Base-by-base conservation (phyloP, 305 asterid species). In the Fraxinus velutina region DNA sequence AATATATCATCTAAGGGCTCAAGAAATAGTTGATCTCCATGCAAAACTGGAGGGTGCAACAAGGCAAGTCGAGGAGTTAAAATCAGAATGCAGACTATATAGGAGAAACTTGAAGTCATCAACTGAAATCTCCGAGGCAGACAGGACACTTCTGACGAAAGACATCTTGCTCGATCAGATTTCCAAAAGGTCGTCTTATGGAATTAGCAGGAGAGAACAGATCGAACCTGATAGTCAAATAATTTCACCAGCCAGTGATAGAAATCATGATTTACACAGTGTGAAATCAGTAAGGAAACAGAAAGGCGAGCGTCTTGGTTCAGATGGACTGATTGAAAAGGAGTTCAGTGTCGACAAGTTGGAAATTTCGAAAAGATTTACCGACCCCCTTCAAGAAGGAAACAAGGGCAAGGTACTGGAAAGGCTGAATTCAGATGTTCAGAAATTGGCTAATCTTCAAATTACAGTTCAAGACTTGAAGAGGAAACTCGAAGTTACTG, bases 151-250 rank as follows among this genome's bases (percentile, higher is more conserved):
- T 68, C 75, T 93, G 87, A 91, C 98, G n/a, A 96, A 96, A 86
- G 99, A 96, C 82, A 96, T 96, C 3, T 86, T 94, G 89, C 99
- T 96, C 71, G 99, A 96, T 86, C 98, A 91, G 85, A 73, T 88
- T 72, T 93, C 98, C 2, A 97, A 93, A 73, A 87, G 91, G 86
- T 90, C 98, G 10, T 87, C 97, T 27, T 81, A 89, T 77, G 87
- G 89, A 81, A 86, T 82, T 88, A 88, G 91, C 89, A 90, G 81
- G 87, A 90, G 90, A 85, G 93, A 90, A 84, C 89, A 86, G 52
- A 80, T 37, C 52, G 91, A 83, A 32, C 74, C 82, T 12, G 91
- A 90, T 70, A 80, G 82, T 77, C 92, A 85, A 80, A 88, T 76
- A 22, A 37, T 39, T 71, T 82, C 85, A 83, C 90, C 90, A 37